Percentiles rank a stretch among this genome's conserved stretches.
Conservation (phyloP, 352 stramenopile genomes). For the Elongisporangium undulatum region DNA sequence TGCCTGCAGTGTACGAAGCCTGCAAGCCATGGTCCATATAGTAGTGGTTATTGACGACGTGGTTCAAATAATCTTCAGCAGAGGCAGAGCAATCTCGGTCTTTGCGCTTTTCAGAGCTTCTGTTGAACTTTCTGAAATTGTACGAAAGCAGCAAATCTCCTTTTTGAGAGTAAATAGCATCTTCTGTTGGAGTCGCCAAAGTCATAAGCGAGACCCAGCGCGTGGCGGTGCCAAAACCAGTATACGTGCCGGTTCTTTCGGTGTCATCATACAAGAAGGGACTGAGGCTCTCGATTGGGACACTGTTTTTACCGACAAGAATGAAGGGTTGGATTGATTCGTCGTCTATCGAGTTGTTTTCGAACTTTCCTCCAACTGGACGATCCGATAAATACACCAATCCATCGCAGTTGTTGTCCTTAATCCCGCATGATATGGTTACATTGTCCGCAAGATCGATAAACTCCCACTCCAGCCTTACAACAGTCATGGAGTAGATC, state of each 20-base stretch:
- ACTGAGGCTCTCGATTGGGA: slow-evolving; percentile 23
- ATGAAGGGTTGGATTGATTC: background rate
- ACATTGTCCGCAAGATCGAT: slow-evolving; percentile 31
- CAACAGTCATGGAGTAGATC: slow-evolving; percentile 44
- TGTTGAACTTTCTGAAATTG: slow-evolving; percentile 15
- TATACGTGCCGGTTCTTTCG: background rate
- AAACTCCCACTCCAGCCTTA: slow-evolving; percentile 26
- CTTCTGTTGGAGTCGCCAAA: slow-evolving; percentile 20
- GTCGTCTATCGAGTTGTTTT: slow-evolving; percentile 8
- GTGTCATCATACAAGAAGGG: slow-evolving; percentile 14
- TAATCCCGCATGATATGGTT: slow-evolving; percentile 21
- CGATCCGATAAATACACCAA: slow-evolving; percentile 28
- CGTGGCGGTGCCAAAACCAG: slow-evolving; percentile 18
- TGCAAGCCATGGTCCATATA: slow-evolving; percentile 41
- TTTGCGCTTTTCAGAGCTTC: slow-evolving; percentile 16
- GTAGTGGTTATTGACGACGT: slow-evolving; percentile 33
- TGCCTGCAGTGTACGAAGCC: slow-evolving; percentile 35
- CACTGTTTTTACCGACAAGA: slow-evolving; percentile 27
- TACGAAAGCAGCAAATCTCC: slow-evolving; percentile 30
- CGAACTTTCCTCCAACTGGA: slow-evolving; percentile 5
- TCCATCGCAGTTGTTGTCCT: slow-evolving; percentile 17
- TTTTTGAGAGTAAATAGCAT: slow-evolving; percentile 3
- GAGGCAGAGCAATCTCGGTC: slow-evolving; percentile 30
- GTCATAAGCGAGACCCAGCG: slow-evolving; percentile 36
- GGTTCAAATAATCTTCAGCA: slow-evolving; percentile 28